phyloP scores from a whole-genome alignment of 768 basidiomycete species.

The Cyclocybe aegerita region DNA sequence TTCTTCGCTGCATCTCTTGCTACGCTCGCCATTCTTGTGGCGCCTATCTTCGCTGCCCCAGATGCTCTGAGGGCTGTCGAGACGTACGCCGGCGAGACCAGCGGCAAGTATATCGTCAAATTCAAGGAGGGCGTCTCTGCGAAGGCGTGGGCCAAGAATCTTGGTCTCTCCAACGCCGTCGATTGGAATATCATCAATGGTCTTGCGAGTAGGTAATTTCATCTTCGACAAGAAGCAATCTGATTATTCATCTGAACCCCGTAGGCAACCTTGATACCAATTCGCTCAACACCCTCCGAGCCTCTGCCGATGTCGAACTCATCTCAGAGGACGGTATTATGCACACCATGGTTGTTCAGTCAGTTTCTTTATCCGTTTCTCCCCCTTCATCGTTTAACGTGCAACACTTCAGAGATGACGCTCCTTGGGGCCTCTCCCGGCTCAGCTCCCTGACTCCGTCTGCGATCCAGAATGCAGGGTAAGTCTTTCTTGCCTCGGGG shows the following conservation, averaged over 20 bases:
- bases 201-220: conserved; percentile 21
- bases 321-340: conserved; percentile 26
- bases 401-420: conserved; percentile 20
- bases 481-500: neutral
- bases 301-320: conserved; percentile 19
- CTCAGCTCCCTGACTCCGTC: conserved; percentile 19
- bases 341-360: conserved; percentile 18
- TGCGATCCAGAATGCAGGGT: conserved; percentile 10
- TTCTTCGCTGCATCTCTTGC: neutral
- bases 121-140: conserved; percentile 22
- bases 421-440: conserved; percentile 31
- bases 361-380: neutral
- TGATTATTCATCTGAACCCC: neutral
- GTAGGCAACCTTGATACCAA: conserved; percentile 15
- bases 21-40: conserved; percentile 1
- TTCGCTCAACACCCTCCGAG: conserved; percentile 19
- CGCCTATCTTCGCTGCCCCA: conserved; percentile 16
- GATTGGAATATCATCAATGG: conserved; percentile 26
- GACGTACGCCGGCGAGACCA: conserved; percentile 19
- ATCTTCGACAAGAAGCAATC: neutral
- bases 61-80: conserved; percentile 16
- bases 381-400: too few relatives aligned
- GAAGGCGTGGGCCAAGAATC: conserved; percentile 10
- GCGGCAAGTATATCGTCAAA: conserved; percentile 25
- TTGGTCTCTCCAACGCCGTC: conserved; percentile 2